Percentiles rank a stretch among this genome's conserved stretches.
Conservation (phyloP, 2,329 filamentous ascomycete species). For the Colletotrichum sp. region DNA sequence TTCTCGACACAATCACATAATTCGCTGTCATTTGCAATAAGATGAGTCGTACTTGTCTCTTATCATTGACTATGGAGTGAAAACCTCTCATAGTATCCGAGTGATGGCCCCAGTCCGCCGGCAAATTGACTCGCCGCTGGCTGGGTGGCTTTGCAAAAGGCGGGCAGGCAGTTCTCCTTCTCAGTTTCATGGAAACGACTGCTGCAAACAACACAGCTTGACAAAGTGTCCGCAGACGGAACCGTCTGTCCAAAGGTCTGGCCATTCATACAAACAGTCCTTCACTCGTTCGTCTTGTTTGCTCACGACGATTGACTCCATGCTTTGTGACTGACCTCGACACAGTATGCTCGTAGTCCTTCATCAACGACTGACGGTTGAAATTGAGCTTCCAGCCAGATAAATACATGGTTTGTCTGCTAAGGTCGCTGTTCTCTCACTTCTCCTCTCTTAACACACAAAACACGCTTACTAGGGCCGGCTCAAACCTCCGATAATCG, state of each 20-base stretch:
- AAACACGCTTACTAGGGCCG: neutral
- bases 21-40: neutral
- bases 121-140: neutral
- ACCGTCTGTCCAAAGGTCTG: fast-evolving
- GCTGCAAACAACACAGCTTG: neutral
- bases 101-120: fast-evolving
- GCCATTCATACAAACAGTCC: neutral
- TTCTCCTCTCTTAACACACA: neutral
- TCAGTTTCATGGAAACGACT: neutral
- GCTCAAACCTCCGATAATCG: neutral
- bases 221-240: neutral
- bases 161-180: neutral
- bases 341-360: neutral
- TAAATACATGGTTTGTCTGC: neutral
- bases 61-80: too few species aligned
- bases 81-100: neutral
- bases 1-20: neutral
- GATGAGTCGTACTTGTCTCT: neutral
- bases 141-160: neutral
- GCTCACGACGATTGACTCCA: neutral
- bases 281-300: neutral
- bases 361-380: neutral
- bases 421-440: neutral
- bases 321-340: neutral
- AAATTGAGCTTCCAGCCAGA: neutral